Conservation (phyloP, 495 filamentous ascomycete genomes). For the Staphylotrichum tortipilum region DNA sequence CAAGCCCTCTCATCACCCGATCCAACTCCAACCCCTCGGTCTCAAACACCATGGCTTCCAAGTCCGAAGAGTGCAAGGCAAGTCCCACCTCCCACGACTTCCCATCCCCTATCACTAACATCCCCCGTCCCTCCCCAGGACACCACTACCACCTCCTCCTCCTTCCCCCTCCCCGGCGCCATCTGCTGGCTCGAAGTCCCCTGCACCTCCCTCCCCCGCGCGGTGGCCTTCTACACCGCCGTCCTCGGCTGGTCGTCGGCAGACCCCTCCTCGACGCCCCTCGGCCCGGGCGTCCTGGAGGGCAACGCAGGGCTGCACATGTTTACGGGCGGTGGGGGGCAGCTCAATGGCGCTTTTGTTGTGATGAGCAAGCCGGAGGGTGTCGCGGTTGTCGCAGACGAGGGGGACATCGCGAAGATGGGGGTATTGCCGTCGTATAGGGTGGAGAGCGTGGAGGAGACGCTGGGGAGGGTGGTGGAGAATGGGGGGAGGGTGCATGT, state of each 20-base stretch:
- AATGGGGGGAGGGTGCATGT: slow-evolving; percentile 4
- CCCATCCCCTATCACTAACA: not conserved
- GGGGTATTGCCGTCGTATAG: not conserved
- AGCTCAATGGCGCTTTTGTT: slow-evolving; percentile 2
- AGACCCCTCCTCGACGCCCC: not conserved
- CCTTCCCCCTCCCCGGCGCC: not conserved
- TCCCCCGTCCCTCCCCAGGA: not conserved
- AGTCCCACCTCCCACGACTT: not conserved
- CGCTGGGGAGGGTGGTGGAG: slow-evolving; percentile 1
- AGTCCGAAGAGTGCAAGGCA: not conserved
- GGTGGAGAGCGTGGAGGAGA: slow-evolving; percentile 1
- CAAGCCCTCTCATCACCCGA: not conserved
- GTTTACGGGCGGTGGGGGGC: not conserved
- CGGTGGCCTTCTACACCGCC: not conserved
- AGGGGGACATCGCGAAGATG: not conserved
- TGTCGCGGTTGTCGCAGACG: not conserved
- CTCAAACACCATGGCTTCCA: not conserved
- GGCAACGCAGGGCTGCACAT: slow-evolving; percentile 2
- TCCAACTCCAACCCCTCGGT: not conserved
- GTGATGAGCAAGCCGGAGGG: not conserved
- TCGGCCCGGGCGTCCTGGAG: not conserved
- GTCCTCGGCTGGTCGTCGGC: slow-evolving; percentile 2
- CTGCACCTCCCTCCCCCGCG: slow-evolving; percentile 1
- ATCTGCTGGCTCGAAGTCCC: slow-evolving; percentile 9
- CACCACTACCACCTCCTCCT: too few relatives aligned